Evolutionary conservation across 805 yeast species (phyloP).

Genomic region (Candida arabinofermentans): DNA sequence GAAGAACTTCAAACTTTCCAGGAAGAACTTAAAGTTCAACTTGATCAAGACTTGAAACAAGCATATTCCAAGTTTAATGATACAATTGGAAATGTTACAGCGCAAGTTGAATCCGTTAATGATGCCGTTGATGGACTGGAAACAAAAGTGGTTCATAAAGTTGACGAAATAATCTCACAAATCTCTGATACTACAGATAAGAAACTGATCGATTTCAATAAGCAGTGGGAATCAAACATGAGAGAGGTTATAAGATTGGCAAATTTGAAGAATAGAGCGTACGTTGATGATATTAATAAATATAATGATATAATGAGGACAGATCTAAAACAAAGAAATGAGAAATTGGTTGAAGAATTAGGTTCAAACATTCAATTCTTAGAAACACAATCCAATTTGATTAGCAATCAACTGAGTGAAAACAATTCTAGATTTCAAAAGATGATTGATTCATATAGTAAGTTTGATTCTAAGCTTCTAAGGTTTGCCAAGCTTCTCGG

Average conservation of each 20-base stretch:
- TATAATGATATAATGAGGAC: conserved; percentile 4
- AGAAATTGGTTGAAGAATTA: not conserved
- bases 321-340: not conserved
- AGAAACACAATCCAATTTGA: conserved; percentile 2
- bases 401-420: conserved; percentile 5
- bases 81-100: conserved; percentile 1
- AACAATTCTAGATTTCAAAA: conserved; percentile 7
- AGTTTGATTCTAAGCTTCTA: conserved; percentile 1
- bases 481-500: conserved; percentile 1
- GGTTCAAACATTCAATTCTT: conserved; percentile 3
- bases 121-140: conserved; percentile 1
- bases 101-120: not conserved
- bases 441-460: conserved; percentile 1
- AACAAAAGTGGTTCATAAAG: not conserved
- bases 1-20: conserved; percentile 5
- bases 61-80: conserved; percentile 1
- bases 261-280: conserved; percentile 1
- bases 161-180: conserved; percentile 1
- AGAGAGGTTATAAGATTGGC: conserved; percentile 1
- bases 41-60: not conserved
- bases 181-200: conserved; percentile 2
- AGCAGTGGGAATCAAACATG: conserved; percentile 3
- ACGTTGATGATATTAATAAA: conserved; percentile 2
- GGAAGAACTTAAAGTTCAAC: not conserved
- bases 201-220: conserved; percentile 1